Evolutionary conservation across 1,284 basidiomycete genomes (phyloP).

Genomic region (Omphalotus olearius): DNA sequence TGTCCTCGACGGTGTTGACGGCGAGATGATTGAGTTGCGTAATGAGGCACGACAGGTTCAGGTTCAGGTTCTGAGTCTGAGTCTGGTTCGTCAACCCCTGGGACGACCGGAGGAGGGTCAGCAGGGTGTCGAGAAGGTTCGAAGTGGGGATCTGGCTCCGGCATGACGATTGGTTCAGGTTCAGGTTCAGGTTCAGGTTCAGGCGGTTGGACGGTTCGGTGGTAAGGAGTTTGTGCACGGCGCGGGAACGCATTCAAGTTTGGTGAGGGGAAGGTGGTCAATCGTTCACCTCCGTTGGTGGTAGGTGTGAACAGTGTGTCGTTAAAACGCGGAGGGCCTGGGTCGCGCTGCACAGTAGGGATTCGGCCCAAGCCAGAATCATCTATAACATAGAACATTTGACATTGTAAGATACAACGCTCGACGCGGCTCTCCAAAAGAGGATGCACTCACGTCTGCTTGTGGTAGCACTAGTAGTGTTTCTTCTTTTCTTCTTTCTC

Average conservation of each 20-base stretch:
- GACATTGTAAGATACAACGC: too few species aligned
- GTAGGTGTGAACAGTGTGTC: not conserved
- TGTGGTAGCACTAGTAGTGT: not conserved
- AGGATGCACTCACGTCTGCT: not conserved
- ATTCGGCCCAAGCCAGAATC: not conserved
- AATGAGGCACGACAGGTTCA: too few species aligned
- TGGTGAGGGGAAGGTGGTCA: constrained; percentile 5
- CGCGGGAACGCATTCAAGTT: not conserved
- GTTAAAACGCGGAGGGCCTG: not conserved
- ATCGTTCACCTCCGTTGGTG: not conserved
- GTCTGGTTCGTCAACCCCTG: not conserved
- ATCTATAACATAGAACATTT: not conserved
- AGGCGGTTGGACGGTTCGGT: not conserved
- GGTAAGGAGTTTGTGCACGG: constrained; percentile 10
- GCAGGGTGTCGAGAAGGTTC: not conserved
- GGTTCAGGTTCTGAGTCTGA: too few species aligned
- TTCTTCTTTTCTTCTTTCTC: constrained; percentile 1
- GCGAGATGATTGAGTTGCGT: not conserved
- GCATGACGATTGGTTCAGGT: not conserved
- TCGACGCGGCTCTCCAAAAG: not conserved
- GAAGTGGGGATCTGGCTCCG: not conserved
- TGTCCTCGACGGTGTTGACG: not conserved
- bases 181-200: constrained; percentile 6
- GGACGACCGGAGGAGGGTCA: not conserved
- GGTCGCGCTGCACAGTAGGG: not conserved